Evolutionary conservation across 768 basidiomycete genomes (phyloP).

Genomic region (Xerocomus potaroensis): DNA sequence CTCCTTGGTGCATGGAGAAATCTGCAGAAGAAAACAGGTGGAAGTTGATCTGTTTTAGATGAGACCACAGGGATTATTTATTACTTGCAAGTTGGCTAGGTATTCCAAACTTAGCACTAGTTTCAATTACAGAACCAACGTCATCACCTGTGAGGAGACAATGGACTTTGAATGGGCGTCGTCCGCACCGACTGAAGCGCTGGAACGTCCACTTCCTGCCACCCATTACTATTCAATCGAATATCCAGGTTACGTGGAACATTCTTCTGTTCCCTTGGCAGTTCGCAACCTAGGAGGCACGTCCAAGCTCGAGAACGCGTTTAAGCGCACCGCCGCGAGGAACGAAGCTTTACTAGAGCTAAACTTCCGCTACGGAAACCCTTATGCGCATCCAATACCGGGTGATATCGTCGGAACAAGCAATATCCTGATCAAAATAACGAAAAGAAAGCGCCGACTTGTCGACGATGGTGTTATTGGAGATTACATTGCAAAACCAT

Average conservation of each 20-base stretch:
- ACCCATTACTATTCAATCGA: constrained; percentile 76
- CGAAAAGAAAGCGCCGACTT: constrained; percentile 59
- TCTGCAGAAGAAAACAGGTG: constrained; percentile 28
- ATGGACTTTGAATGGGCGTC: constrained; percentile 13
- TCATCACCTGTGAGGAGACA: too few species aligned
- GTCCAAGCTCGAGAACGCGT: constrained; percentile 65
- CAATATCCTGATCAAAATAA: constrained; percentile 84
- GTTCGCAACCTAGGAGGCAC: constrained; percentile 69
- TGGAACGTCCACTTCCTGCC: constrained; percentile 46
- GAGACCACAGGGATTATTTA: not conserved
- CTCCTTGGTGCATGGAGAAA: constrained; percentile 39
- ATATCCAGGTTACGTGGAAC: constrained; percentile 82
- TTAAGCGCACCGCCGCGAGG: constrained; percentile 64
- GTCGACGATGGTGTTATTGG: constrained; percentile 38
- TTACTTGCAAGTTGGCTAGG: not conserved
- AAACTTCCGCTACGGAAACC: constrained; percentile 64
- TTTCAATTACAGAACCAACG: too few species aligned
- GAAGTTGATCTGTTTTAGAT: constrained; percentile 6
- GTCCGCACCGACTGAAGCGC: constrained; percentile 28
- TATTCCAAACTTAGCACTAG: too few species aligned
- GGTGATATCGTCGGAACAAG: constrained; percentile 74
- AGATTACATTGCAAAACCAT: constrained; percentile 68
- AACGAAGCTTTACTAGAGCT: constrained; percentile 71
- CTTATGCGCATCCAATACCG: constrained; percentile 78
- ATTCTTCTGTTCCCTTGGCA: constrained; percentile 56